Evolutionary conservation across 2,329 filamentous ascomycete species (phyloP), one percentile per base, ranked within the genome.

Genomic region (Pseudogymnoascus sp.): DNA sequence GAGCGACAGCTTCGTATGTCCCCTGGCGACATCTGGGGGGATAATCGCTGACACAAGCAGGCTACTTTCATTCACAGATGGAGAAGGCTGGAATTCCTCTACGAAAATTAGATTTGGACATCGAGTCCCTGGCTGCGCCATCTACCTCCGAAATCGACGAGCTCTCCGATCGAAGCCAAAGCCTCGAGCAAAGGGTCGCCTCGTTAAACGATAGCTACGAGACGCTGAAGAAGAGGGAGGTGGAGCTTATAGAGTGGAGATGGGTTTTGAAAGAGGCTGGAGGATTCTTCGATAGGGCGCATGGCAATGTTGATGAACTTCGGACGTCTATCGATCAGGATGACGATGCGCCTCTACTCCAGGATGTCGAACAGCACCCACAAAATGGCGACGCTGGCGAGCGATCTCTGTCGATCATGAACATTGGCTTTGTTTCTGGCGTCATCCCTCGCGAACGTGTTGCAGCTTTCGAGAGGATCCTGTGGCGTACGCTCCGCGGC

Each of bases 161-260:
- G 76, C 86, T 99, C 66, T 86, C 91, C 64, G 93, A 97, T 75
- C 90, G 93, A 72, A 91, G 91, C 75, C 91, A 97, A 78, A 89
- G 87, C 76, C 83, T 99, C 63, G 95, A 99, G 78, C 90, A 96
- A 79, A 87, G 95, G 66, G 86, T 99, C 69, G 88, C 87, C 64
- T 93, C 93, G 69, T 80, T 99, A 66, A 97, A 97, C 75, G 95
- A 97, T 74, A 97, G 93, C 80, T 97, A 99, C 77, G 95, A 99
- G 80, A 97, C 92, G 14, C 79, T 99, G 75, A 97, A 97, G 85
- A 97, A 95, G 81, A 88, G 93, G 64, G 95, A 97, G 80, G 91
- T 96, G 65, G 95, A 99, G 76, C 82, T 99, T 71, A 96, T 90
- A 10, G 95, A 99, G 79, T 97, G 95, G 95, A 89, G 96, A 73